Percentiles rank a stretch among this genome's conserved stretches.
phyloP scores from a whole-genome alignment of 495 filamentous ascomycete species.

The Corynascus novoguineensis region DNA sequence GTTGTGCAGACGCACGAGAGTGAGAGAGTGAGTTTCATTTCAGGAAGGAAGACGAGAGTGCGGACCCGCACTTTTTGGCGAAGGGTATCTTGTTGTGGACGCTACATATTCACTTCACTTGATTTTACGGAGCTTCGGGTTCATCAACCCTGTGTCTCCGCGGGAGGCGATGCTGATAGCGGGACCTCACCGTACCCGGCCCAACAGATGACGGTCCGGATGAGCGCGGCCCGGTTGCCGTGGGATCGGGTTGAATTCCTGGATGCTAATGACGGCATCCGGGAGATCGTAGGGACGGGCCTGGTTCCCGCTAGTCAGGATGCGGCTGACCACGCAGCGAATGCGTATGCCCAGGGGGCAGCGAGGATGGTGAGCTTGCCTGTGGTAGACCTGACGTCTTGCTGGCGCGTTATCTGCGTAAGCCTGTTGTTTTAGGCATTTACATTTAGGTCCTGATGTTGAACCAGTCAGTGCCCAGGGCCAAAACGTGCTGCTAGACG shows the following conservation, averaged over 20 bases:
- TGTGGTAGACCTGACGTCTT: constrained; percentile 2
- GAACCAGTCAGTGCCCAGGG: constrained; percentile 9
- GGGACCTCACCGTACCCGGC: no score
- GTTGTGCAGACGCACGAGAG: neutral
- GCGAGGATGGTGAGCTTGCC: constrained; percentile 2
- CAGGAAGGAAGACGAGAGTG: constrained; percentile 6
- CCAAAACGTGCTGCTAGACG: neutral
- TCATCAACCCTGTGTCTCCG: neutral
- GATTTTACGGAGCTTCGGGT: neutral
- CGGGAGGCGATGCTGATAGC: no score
- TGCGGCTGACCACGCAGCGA: constrained; percentile 5
- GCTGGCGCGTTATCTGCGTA: constrained; percentile 1
- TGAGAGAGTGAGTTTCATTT: neutral
- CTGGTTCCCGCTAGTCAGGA: neutral
- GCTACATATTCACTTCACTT: constrained; percentile 9
- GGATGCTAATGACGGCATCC: constrained; percentile 6
- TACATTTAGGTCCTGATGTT: constrained; percentile 11
- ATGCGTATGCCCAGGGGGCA: constrained; percentile 7
- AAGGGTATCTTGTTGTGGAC: constrained; percentile 11
- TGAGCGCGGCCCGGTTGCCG: constrained; percentile 3
- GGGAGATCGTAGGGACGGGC: constrained; percentile 9
- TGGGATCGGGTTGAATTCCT: constrained; percentile 1
- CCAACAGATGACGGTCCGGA: neutral
- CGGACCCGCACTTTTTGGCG: neutral
- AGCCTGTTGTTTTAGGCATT: constrained; percentile 1